phyloP scores from a whole-genome alignment of 768 basidiomycete species.

The Hygrophorus russula region DNA sequence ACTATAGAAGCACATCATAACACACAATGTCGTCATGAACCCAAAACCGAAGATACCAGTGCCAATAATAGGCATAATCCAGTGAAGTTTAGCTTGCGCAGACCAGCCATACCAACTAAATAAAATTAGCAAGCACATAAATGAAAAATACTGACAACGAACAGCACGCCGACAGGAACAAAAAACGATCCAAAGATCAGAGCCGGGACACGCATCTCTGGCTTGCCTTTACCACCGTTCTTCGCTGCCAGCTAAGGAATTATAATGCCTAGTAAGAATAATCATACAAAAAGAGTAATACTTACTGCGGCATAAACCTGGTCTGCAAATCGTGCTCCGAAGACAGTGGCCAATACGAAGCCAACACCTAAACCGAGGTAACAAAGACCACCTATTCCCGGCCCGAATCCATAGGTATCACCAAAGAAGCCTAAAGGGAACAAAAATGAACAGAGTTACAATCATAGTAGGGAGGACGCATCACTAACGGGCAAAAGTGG shows the following conservation, averaged over 20 bases:
- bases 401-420: slow-evolving; percentile 36
- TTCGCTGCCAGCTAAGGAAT: slow-evolving; percentile 30
- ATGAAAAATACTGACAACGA: slow-evolving; percentile 11
- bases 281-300: background rate
- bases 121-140: background rate
- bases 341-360: slow-evolving; percentile 34
- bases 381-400: slow-evolving; percentile 42
- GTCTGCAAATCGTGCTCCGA: slow-evolving; percentile 38
- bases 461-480: background rate
- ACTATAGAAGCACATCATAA: background rate
- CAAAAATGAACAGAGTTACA: background rate
- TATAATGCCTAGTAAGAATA: background rate
- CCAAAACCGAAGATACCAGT: slow-evolving; percentile 44
- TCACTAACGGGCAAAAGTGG: slow-evolving; percentile 46
- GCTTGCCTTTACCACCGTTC: slow-evolving; percentile 54
- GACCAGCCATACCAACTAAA: slow-evolving; percentile 71
- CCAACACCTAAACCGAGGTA: slow-evolving; percentile 47
- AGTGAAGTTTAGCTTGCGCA: slow-evolving; percentile 44
- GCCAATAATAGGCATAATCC: slow-evolving; percentile 65
- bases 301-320: slow-evolving; percentile 37
- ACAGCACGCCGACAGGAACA: slow-evolving; percentile 61
- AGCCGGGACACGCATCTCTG: slow-evolving; percentile 70
- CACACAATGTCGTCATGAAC: slow-evolving; percentile 6
- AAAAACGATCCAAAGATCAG: slow-evolving; percentile 61
- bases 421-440: slow-evolving; percentile 31